These are phyloP conservation scores for Podospora bellae-mahoneyi DNA, from an alignment of 495 filamentous ascomycete genomes.

Conservation along the genomic window DNA sequence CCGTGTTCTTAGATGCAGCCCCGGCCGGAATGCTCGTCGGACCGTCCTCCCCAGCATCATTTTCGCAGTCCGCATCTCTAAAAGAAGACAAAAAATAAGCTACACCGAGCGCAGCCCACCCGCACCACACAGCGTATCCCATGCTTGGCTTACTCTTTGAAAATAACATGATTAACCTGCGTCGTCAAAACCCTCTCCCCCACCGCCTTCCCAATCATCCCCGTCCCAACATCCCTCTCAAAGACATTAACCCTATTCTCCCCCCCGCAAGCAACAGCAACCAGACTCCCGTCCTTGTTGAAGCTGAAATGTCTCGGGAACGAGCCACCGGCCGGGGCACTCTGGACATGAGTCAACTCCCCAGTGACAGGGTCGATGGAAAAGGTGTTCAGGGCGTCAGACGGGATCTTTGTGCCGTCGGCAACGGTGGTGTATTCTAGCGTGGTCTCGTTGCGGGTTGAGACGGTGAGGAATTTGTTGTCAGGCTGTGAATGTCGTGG, in stretches of 20 bases:
- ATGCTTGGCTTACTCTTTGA: slow-evolving; percentile 48
- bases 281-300: slow-evolving; percentile 57
- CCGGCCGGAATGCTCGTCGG: too few relatives aligned
- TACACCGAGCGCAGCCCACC: neutral
- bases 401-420: slow-evolving; percentile 44
- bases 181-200: slow-evolving; percentile 50
- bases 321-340: slow-evolving; percentile 55
- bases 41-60: too few relatives aligned
- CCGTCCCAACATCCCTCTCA: slow-evolving; percentile 52
- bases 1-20: neutral
- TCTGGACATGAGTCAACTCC: slow-evolving; percentile 46
- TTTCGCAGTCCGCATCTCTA: neutral
- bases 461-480: slow-evolving; percentile 57
- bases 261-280: slow-evolving; percentile 61
- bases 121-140: neutral
- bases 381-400: slow-evolving; percentile 47
- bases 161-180: slow-evolving; percentile 57
- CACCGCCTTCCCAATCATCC: slow-evolving; percentile 51
- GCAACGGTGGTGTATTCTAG: slow-evolving; percentile 44
- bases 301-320: slow-evolving; percentile 64
- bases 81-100: neutral
- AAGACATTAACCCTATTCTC: slow-evolving; percentile 58
- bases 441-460: slow-evolving; percentile 57
- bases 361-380: slow-evolving; percentile 48
- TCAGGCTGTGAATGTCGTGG: slow-evolving; percentile 44